Percentiles rank a stretch among this genome's conserved stretches.
Conservation (phyloP, 176 grass and related monocot species). For the Triticum dicoccoides region DNA sequence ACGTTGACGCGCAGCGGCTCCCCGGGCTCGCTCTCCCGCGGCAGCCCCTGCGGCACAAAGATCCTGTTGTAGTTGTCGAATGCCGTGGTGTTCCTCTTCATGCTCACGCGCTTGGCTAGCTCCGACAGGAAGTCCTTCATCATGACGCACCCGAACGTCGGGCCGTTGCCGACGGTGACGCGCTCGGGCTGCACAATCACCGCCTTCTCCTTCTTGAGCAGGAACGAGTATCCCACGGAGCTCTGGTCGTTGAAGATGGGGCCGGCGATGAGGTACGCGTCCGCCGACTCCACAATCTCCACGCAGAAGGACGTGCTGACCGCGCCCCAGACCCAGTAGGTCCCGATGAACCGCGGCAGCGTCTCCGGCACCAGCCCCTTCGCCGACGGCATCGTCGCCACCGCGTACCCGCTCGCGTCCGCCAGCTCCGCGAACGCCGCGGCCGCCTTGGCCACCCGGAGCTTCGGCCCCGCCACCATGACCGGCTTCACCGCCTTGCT, state of each 20-base stretch:
- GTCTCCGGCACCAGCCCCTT: no score
- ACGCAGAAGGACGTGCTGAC: no score
- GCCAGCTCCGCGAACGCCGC: no score
- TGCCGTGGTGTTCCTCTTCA: slow-evolving; percentile 49
- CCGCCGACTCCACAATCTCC: no score
- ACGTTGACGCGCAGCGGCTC: slow-evolving; percentile 76
- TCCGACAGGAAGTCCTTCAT: slow-evolving; percentile 52
- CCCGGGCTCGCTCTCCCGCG: slow-evolving; percentile 14
- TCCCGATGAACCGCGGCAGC: no score
- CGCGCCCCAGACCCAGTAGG: no score
- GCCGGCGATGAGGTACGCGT: no score
- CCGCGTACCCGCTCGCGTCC: slow-evolving; percentile 27
- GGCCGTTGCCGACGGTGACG: slow-evolving; percentile 42
- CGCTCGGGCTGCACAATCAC: slow-evolving; percentile 51
- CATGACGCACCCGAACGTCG: slow-evolving; percentile 52
- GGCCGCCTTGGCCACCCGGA: no score
- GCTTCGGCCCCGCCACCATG: no score
- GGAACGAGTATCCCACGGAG: slow-evolving; percentile 55
- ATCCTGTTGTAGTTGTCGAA: slow-evolving; percentile 35
- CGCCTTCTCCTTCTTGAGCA: slow-evolving; percentile 52
- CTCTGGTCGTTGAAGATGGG: background rate
- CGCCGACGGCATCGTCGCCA: no score
- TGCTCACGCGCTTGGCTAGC: slow-evolving; percentile 1
- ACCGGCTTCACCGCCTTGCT: no score
- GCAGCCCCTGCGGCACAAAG: no score